Evolutionary conservation across 768 basidiomycete species (phyloP), one percentile per base, ranked within the genome.

Genomic region (Russula lepida): DNA sequence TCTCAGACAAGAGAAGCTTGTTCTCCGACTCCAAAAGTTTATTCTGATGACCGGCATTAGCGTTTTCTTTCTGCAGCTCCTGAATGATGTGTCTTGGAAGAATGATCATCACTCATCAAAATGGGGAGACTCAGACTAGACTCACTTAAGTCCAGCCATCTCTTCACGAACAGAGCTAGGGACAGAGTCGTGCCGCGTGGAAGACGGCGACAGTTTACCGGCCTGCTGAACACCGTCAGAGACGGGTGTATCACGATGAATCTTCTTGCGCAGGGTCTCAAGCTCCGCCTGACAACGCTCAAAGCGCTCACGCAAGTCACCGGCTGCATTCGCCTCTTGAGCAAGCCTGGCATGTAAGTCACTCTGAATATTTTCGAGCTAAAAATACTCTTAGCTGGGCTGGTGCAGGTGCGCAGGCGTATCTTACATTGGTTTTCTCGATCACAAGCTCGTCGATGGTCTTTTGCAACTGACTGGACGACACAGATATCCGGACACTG

Each of bases 51-150:
- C 79, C 72, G 1, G 80, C 70, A 27, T 78, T 74, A 3, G 82
- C 69, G 67, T 84, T 89, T 73, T 97, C 94, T 67, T 88, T 87
- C 69, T 90, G 89, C 43, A 97, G 77, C 67, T 93, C 89, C 69
- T 91, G 87, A 23, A 97, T 84, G 67, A 97, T 91, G 68, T 92
- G 86, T 73, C 89, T 63, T 63, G 30, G 30, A 41, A n/a, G 56
- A 21, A 63, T 91, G 62, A 1, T 19, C 55, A 53, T 11, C 48
- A 27, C 50, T 60, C 28, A 57, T 53, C 12, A 54, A 13, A 44
- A 43, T 56, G 19, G 35, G 7, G 46, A 32, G 13, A 28, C 23
- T n/a, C 30, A 15, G 39, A 44, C 17, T 35, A 43, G 32, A 50
- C 9, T 27, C 70, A 91, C 89, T 94, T 94, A 43, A 95, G 80